Base-by-base conservation (phyloP, 2,329 filamentous ascomycete genomes). In the Fusarium nurragi region DNA sequence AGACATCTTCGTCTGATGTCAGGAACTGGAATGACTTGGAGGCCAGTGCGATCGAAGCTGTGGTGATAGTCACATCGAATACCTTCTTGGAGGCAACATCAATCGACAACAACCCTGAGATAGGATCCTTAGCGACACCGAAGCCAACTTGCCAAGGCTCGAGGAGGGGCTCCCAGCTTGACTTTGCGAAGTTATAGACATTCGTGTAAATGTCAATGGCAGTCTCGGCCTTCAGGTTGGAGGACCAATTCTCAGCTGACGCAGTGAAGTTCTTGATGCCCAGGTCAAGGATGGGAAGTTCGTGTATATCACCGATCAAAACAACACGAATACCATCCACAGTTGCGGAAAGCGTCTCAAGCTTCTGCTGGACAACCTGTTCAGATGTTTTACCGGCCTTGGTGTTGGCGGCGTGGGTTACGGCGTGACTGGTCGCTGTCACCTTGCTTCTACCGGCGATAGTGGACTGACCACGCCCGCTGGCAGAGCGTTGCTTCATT, bases 181-280 rank as follows among this genome's bases (percentile, higher is more conserved):
- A 99, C 76, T 99, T 99, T 14, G 95, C 95, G 78, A 99, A 99
- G 77, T 99, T 99, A 83, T 97, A 99, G 23, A 99, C 90, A 72
- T 98, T 99, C 70, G 96, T 87, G 77, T 97, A 97, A 65, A 94
- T 93, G 64, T 97, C 93, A 44, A 99, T 89, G n/a, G 88, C 90
- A 0, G 93, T 91, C 73, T 97, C 93, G 0, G 92, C 94, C 71
- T 89, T 93, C 76, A 99, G 84, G 21, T 89, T 90, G 6, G 89
- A 90, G 2, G 94, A 94, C 95, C 95, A 99, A 74, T 99, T 93
- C 67, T 90, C 88, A 5, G 96, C 92, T 41, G 90, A 88, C 4
- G 94, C 86, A 6, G 88, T 91, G 73, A 98, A 98, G 51, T 90
- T 89, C 78, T 97, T 97, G 71, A 99, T 88, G 66, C 92, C 97